Base-by-base conservation (phyloP, 441 rosid genomes). In the Syzygium malaccense region DNA sequence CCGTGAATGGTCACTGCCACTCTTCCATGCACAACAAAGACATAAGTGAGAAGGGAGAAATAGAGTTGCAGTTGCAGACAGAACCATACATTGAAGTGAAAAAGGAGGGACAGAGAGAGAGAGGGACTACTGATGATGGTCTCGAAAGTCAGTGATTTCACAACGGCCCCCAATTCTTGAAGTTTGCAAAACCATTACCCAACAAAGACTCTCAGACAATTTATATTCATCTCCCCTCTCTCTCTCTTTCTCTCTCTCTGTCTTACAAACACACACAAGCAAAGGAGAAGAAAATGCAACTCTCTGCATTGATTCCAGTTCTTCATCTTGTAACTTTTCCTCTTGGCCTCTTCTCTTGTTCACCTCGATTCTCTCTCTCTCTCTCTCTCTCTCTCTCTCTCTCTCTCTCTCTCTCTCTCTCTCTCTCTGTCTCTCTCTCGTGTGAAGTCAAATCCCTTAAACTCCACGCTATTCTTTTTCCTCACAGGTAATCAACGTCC, bases 281-380 rank as follows among this genome's bases (percentile, higher is more conserved):
- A 75, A 75, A 41, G 83, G 5, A 12, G 53, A 23, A 7, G 83
- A 41, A 41, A 41, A 75, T 25, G 83, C 41, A 75, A 41, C n/a
- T 75, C 9, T 28, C 51, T 75, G 95, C 95, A 92, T 93, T 87
- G 95, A 93, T 93, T 93, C 91, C 91, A 91, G 95, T 91, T 92
- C 91, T 93, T 91, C 86, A 37, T 87, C 86, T n/a, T 58, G 30
- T 54, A 54, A 91, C 55, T 89, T 90, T 91, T 95, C 92, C 93
- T 64, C 89, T 94, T 97, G 99, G 97, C 97, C 87, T 89, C 89
- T 94, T 97, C 95, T 89, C 88, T 84, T 85, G 91, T 89, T 56
- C 89, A 41, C 89, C 93, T 92, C 89, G 96, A 96, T 94, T 89
- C 98, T 92, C 93, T 87, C 88, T 33, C 80, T 23, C 88, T 28